Evolutionary conservation across 768 basidiomycete genomes (phyloP), one percentile per base, ranked within the genome.

Genomic region (Lactarius indigo): DNA sequence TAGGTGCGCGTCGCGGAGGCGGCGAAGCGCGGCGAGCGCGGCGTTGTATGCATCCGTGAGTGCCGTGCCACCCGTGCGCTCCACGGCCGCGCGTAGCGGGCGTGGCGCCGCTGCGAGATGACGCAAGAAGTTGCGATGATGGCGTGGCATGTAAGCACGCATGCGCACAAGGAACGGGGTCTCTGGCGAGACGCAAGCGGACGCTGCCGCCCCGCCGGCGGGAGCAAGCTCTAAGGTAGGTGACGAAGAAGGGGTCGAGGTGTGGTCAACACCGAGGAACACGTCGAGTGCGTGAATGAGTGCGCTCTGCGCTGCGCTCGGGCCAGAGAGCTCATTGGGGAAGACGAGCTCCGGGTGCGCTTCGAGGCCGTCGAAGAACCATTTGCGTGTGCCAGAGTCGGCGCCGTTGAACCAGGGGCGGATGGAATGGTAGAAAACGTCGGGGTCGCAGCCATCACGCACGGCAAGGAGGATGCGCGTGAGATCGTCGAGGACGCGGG

Each of bases 401-500:
- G 80, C 82, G 23, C 86, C 87, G 37, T 79, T 77, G 78, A 87
- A 86, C 86, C 87, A 87, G 3, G 86, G 87, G 44, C 87, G 76
- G 72, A 88, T 82, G 55, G 81, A 72, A 73, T 82, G 76, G 74
- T 85, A 87, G 71, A 87, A 88, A 18, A 83, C 79, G 2, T 83
- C 80, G 0, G 94, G 92, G 55, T 87, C 84, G 74, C 94, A 91
- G 13, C 85, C 87, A 18, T 85, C 79, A 63, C 86, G 84, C 35
- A 96, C 86, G 47, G 78, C 76, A 41, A 87, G 78, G 39, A 97
- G 80, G 68, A 93, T 80, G 13, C 64, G 71, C 12, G 80, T 80
- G 23, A 97, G 79, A 6, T 86, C 84, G 55, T 85, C 80, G 65
- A 96, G 88, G 70, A 92, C 84, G 5, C 57, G 70, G 0, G 86